phyloP scores from a whole-genome alignment of 1,284 basidiomycete genomes.

The Naganishia sp. region DNA sequence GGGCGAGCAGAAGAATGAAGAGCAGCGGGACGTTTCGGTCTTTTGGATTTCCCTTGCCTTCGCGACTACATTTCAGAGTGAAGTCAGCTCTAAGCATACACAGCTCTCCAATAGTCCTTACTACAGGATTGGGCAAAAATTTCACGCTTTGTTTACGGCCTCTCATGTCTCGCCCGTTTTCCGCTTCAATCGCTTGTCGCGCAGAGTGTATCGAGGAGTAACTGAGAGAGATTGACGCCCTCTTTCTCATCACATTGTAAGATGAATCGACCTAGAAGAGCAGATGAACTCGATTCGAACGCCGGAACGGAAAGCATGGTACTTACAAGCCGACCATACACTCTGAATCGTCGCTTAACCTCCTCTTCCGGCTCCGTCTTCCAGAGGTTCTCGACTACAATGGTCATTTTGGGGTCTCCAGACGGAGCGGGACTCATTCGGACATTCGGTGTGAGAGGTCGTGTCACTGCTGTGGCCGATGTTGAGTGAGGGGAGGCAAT shows the following conservation, averaged over 20 bases:
- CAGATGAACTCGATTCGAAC: background rate
- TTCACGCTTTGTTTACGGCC: background rate
- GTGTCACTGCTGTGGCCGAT: background rate
- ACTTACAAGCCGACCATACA: constrained; percentile 26
- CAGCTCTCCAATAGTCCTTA: too few relatives aligned
- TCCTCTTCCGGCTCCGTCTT: constrained; percentile 5
- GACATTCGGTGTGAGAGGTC: constrained; percentile 12
- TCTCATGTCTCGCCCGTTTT: background rate
- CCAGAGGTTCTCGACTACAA: constrained; percentile 10
- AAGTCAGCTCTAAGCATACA: too few relatives aligned
- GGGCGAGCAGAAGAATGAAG: too few relatives aligned
- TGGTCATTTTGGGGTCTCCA: constrained; percentile 10
- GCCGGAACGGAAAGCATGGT: background rate
- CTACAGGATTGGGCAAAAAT: too few relatives aligned
- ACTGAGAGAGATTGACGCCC: background rate
- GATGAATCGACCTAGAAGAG: background rate
- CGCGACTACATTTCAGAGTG: too few relatives aligned
- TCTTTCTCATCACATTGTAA: background rate
- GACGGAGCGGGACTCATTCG: constrained; percentile 16
- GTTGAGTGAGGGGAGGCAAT: background rate
- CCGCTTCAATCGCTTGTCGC: constrained; percentile 15
- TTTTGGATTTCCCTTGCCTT: too few relatives aligned
- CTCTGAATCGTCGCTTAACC: constrained; percentile 11
- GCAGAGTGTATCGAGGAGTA: constrained; percentile 20
- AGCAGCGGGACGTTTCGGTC: too few relatives aligned